phyloP scores from a whole-genome alignment of 1,284 basidiomycete genomes.

The Puccinia coronata region DNA sequence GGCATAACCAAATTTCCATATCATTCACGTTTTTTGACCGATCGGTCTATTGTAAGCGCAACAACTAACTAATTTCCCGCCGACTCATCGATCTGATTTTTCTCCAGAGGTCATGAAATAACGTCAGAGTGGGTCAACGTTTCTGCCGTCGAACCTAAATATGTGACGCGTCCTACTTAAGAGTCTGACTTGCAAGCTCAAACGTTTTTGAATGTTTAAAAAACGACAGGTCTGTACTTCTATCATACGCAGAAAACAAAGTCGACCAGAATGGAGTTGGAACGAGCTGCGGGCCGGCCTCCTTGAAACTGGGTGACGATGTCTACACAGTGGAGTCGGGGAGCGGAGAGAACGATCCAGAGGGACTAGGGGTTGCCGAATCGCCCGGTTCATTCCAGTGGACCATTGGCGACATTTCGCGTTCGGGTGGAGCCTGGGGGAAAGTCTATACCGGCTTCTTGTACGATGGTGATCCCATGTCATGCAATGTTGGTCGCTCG shows the following conservation, averaged over 20 bases:
- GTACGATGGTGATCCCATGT: slow-evolving; percentile 34
- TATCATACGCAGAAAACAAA: slow-evolving; percentile 24
- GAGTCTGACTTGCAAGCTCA: neutral
- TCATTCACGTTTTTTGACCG: neutral
- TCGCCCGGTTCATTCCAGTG: slow-evolving; percentile 38
- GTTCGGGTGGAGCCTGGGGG: neutral
- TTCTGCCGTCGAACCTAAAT: neutral
- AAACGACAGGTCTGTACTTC: slow-evolving; percentile 19
- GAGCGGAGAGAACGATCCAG: neutral
- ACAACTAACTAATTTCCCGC: too few relatives aligned
- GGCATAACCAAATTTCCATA: neutral
- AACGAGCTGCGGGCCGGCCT: slow-evolving; percentile 24
- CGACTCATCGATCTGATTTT: too few relatives aligned
- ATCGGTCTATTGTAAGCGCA: too few relatives aligned
- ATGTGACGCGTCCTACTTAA: neutral
- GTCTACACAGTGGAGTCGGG: slow-evolving; percentile 28
- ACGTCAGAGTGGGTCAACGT: neutral
- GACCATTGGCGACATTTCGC: slow-evolving; percentile 45
- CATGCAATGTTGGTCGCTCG: slow-evolving; percentile 32
- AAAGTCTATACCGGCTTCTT: slow-evolving; percentile 32
- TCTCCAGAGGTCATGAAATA: slow-evolving; percentile 8
- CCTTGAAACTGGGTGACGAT: slow-evolving; percentile 25
- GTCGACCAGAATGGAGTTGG: slow-evolving; percentile 3
- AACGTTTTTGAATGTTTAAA: neutral
- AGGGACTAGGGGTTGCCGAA: neutral